Evolutionary conservation across 371 early-diverging fungal genomes (phyloP).

Genomic region (Funneliformis caledonium): DNA sequence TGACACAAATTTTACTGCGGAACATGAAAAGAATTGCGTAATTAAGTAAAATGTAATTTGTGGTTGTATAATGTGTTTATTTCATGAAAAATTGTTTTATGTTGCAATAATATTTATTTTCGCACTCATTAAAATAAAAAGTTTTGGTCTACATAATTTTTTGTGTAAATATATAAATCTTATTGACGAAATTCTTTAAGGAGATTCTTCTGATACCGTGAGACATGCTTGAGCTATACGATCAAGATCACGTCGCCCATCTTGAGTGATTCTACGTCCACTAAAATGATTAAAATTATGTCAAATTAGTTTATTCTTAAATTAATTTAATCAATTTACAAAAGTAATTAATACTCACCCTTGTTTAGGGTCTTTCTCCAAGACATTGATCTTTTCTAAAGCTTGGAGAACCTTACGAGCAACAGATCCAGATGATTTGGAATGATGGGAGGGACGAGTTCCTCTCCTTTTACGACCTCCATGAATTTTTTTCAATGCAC

Average conservation of each 20-base stretch:
- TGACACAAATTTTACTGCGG: no score
- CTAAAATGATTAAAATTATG: conserved; percentile 46
- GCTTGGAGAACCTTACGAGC: conserved; percentile 96
- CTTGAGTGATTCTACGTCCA: conserved; percentile 83
- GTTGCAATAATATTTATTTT: neutral
- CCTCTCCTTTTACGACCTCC: conserved; percentile 95
- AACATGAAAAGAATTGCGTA: no score
- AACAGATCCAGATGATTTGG: conserved; percentile 87
- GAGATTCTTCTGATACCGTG: neutral
- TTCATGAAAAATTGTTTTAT: no score
- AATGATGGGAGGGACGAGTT: conserved; percentile 90
- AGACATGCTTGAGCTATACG: conserved; percentile 64
- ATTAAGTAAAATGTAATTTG: no score
- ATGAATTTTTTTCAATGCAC: conserved; percentile 91
- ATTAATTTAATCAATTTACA: neutral
- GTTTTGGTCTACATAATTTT: neutral
- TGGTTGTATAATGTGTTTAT: no score
- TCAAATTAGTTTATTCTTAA: conserved; percentile 34
- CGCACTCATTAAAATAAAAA: neutral
- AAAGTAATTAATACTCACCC: conserved; percentile 57
- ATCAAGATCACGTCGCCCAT: conserved; percentile 87
- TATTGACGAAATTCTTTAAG: neutral
- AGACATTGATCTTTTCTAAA: conserved; percentile 95
- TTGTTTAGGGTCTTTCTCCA: conserved; percentile 84
- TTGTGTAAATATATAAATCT: neutral